Conservation (phyloP, 176 grass and related monocot genomes). For the Typha latifolia region DNA sequence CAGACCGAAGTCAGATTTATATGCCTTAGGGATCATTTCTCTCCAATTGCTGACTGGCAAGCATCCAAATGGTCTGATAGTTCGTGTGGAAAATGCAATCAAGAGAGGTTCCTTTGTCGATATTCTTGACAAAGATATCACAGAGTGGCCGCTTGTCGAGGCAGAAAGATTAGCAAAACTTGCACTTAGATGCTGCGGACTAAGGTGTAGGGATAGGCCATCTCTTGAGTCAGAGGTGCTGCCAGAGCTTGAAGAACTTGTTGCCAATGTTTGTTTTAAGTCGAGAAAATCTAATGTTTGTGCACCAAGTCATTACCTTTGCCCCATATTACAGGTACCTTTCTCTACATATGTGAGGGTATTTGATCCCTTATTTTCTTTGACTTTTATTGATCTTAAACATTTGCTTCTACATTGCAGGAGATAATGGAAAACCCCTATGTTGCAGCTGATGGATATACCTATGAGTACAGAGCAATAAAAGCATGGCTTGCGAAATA, state of each 20-base stretch:
- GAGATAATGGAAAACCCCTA: slow-evolving; percentile 77
- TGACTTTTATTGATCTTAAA: background rate
- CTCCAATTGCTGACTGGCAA: slow-evolving; percentile 68
- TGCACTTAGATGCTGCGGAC: slow-evolving; percentile 44
- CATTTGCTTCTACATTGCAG: slow-evolving; percentile 26
- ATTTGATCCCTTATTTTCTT: background rate
- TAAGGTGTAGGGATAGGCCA: slow-evolving; percentile 73
- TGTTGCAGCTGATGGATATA: slow-evolving; percentile 83
- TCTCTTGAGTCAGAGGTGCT: slow-evolving; percentile 54
- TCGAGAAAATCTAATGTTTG: slow-evolving; percentile 15
- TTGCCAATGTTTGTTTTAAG: slow-evolving; percentile 28
- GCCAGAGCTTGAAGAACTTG: slow-evolving; percentile 65
- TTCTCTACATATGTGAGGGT: background rate
- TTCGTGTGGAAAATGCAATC: slow-evolving; percentile 37
- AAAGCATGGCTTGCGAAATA: slow-evolving; percentile 62
- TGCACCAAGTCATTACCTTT: slow-evolving; percentile 62
- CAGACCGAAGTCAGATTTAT: slow-evolving; percentile 88
- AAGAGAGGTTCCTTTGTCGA: slow-evolving; percentile 26
- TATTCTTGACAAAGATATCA: slow-evolving; percentile 42
- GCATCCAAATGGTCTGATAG: slow-evolving; percentile 51
- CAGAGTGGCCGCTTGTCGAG: slow-evolving; percentile 57
- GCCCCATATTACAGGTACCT: slow-evolving; percentile 74
- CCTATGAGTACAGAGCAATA: slow-evolving; percentile 73
- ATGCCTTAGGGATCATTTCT: slow-evolving; percentile 60
- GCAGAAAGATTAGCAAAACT: slow-evolving; percentile 62